Conservation (phyloP, 2,329 filamentous ascomycete species). For the Aspergillus alliaceus region DNA sequence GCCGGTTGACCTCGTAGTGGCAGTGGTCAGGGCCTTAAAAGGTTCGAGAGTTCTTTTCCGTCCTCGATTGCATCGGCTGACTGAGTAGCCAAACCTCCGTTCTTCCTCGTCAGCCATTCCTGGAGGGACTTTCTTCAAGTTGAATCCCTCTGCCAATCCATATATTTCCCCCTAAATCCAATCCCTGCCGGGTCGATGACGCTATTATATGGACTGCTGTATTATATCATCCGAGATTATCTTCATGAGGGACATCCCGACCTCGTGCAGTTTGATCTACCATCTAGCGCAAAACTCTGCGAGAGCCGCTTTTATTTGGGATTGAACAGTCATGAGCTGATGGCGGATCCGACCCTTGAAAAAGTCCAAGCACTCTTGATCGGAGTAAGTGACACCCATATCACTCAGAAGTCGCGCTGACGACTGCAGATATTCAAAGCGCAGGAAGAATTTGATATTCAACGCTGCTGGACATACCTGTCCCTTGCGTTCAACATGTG, state of each 20-base stretch:
- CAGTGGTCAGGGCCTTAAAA: slow-evolving; percentile 22
- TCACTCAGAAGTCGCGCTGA: slow-evolving; percentile 1
- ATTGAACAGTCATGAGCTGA: slow-evolving; percentile 20
- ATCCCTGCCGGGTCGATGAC: slow-evolving; percentile 21
- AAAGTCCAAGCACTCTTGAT: slow-evolving; percentile 24
- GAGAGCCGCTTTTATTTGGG: slow-evolving; percentile 17
- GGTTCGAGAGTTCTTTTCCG: slow-evolving; percentile 3
- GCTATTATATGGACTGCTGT: slow-evolving; percentile 24
- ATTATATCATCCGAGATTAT: slow-evolving; percentile 27
- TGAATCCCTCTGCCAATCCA: slow-evolving; percentile 21
- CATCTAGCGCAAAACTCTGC: slow-evolving; percentile 14
- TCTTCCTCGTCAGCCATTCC: slow-evolving; percentile 26
- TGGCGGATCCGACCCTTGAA: slow-evolving; percentile 22
- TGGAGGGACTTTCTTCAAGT: slow-evolving; percentile 22
- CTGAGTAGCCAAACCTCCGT: slow-evolving; percentile 23
- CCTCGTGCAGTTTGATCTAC: slow-evolving; percentile 16
- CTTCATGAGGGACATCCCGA: slow-evolving; percentile 19
- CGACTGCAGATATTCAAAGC: slow-evolving; percentile 21
- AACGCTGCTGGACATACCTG: slow-evolving; percentile 26
- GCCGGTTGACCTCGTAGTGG: slow-evolving; percentile 20
- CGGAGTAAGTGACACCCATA: slow-evolving; percentile 10
- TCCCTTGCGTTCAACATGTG: slow-evolving; percentile 27
- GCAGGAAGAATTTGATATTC: slow-evolving; percentile 27
- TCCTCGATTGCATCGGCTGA: background rate
- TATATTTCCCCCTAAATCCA: slow-evolving; percentile 24